Evolutionary conservation across 2,329 filamentous ascomycete genomes (phyloP).

Genomic region (Trichothecium sympodiale): DNA sequence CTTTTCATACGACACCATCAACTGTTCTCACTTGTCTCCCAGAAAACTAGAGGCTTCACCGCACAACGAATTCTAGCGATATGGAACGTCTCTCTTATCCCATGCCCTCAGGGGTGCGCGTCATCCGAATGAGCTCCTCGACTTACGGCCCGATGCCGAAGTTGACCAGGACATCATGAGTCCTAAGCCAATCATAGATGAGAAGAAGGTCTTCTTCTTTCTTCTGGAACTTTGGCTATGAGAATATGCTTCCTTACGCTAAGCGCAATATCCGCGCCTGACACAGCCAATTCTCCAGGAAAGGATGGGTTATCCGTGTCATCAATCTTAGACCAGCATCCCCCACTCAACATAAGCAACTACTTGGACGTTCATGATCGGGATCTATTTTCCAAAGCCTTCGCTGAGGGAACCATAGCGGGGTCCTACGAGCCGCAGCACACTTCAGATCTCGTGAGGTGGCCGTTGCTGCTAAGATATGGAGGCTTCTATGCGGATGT

Average conservation of each 20-base stretch:
- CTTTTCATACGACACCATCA: no score
- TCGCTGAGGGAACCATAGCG: slow-evolving; percentile 33
- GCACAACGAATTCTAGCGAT: background rate
- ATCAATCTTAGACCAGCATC: slow-evolving; percentile 31
- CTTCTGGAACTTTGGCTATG: slow-evolving; percentile 44
- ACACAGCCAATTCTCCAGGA: slow-evolving; percentile 37
- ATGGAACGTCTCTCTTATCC: slow-evolving; percentile 5
- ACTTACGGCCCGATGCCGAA: slow-evolving; percentile 32
- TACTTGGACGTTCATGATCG: slow-evolving; percentile 35
- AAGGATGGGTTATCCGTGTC: slow-evolving; percentile 42
- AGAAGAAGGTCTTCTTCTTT: slow-evolving; percentile 48
- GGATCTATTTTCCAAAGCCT: slow-evolving; percentile 34
- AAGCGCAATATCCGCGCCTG: slow-evolving; percentile 42
- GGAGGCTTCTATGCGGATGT: slow-evolving; percentile 49
- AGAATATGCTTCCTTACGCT: slow-evolving; percentile 36
- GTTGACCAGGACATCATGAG: slow-evolving; percentile 30
- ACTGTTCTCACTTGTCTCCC: no score
- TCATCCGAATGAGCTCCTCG: slow-evolving; percentile 27
- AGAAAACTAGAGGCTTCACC: background rate
- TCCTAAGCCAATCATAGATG: slow-evolving; percentile 23
- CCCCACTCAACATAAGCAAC: slow-evolving; percentile 34
- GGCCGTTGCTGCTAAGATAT: slow-evolving; percentile 42
- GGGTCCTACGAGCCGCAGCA: slow-evolving; percentile 42
- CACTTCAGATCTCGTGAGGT: slow-evolving; percentile 46
- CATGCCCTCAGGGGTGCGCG: slow-evolving; percentile 22